Evolutionary conservation across 2,329 filamentous ascomycete genomes (phyloP).

Genomic region (Pyrenochaeta sp.): DNA sequence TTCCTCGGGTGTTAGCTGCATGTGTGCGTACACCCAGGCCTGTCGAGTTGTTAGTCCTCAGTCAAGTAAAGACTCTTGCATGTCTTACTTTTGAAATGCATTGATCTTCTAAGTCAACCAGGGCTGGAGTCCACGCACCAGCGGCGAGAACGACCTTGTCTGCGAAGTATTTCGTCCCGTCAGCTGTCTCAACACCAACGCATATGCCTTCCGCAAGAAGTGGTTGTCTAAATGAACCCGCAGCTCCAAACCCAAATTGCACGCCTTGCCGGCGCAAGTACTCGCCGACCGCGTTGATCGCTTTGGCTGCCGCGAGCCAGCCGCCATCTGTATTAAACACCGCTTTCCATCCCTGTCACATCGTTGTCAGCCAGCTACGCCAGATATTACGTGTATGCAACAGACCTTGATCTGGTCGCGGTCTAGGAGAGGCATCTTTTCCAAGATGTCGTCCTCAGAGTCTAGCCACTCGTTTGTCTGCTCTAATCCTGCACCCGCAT

Average conservation of each 20-base stretch:
- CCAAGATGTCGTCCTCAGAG: constrained; percentile 55
- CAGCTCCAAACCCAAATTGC: constrained; percentile 53
- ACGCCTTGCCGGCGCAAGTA: constrained; percentile 51
- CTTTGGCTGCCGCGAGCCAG: constrained; percentile 59
- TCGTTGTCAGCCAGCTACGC: background rate
- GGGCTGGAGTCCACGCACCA: constrained; percentile 40
- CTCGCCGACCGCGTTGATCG: constrained; percentile 57
- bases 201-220: constrained; percentile 51
- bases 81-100: constrained; percentile 64
- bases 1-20: constrained; percentile 60
- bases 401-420: constrained; percentile 53
- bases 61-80: constrained; percentile 50
- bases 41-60: constrained; percentile 38
- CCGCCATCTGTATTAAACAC: constrained; percentile 56
- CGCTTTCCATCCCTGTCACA: constrained; percentile 56
- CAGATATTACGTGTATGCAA: background rate
- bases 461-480: constrained; percentile 55
- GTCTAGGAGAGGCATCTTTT: constrained; percentile 51
- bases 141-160: constrained; percentile 57
- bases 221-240: constrained; percentile 57
- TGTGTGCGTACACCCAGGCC: constrained; percentile 64
- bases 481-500: constrained; percentile 44
- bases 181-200: constrained; percentile 52
- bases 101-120: constrained; percentile 42
- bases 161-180: constrained; percentile 54